These are phyloP conservation scores for Marsdenia floribunda DNA, from an alignment of 257 asterid genomes.

Conservation along the genomic window DNA sequence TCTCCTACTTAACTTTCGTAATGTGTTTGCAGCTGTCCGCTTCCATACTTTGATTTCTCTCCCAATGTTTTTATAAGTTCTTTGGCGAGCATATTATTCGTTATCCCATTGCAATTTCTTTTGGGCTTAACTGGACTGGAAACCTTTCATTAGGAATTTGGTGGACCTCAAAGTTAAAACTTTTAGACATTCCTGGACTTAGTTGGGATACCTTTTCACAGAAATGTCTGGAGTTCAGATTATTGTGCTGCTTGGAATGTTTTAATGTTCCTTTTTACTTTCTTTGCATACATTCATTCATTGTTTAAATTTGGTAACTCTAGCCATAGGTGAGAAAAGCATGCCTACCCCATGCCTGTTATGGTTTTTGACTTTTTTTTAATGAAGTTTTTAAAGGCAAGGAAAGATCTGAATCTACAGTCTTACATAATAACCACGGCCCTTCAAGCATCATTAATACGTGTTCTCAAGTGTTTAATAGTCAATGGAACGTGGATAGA, in stretches of 20 bases:
- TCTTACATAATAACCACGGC: not conserved
- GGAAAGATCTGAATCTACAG: not conserved
- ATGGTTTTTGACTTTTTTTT: conserved; percentile 4
- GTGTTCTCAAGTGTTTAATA: not conserved
- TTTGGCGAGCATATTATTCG: not conserved
- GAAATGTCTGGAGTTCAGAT: not conserved
- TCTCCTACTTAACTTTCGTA: not conserved
- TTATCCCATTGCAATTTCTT: not conserved
- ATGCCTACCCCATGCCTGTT: not conserved
- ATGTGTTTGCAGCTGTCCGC: not conserved
- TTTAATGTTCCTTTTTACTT: not conserved
- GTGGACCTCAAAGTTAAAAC: too few relatives aligned
- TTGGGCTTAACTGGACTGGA: not conserved
- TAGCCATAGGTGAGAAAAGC: not conserved
- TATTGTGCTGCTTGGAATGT: not conserved
- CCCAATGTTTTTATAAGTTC: not conserved
- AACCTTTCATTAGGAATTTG: not conserved
- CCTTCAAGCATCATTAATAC: not conserved
- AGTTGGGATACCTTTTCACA: not conserved
- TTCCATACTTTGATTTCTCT: not conserved
- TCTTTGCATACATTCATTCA: not conserved
- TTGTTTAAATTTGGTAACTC: not conserved
- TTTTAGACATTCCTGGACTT: too few relatives aligned
- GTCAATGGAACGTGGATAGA: not conserved
- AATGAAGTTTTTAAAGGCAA: not conserved